Base-by-base conservation (phyloP, 2,329 filamentous ascomycete genomes). In the Paecilomyces variotii region DNA sequence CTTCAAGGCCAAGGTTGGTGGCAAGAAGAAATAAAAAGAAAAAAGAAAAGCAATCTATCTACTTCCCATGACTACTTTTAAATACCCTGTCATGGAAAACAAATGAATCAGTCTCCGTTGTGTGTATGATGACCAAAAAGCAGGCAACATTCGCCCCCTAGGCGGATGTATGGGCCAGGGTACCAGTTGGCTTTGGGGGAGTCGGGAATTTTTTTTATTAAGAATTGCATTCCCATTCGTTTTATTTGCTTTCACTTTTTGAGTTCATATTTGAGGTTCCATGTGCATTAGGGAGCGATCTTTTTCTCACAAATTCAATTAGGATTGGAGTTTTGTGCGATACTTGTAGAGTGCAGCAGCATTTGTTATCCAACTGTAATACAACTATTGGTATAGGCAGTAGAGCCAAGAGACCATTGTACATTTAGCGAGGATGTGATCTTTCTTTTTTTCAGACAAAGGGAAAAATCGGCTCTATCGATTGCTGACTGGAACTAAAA, bases 1-100 rank as follows among this genome's bases (percentile, higher is more conserved):
- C 61, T 87, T 93, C 70, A 83, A 81, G 82, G 80, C 62, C 49
- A 76, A 79, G 72, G 66, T 73, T 68, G 72, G 72, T 14, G 72
- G 68, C 19, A 76, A 76, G 70, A 77, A 76, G 68, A 74, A 76
- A 70, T 74, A 64, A 56, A 32, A 28, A 19, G 24, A 61, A 14
- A 26, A 24, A 51, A 32, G 25, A 39, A 39, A 27, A 24, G 19
- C 26, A 56, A 11, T 9, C 10, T 50, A n/a, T 49, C 35, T 26
- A 49, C 14, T 35, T 28, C 32, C 52, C n/a, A 50, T 50, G 25
- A 14, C 25, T 26, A 26, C 9, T 45, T 19, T 45, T 24, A 7
- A 32, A 32, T 32, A 32, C 39, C n/a, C n/a, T 45, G n/a, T 45
- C 39, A 45, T 45, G 39, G 39, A 45, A 19, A 10, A n/a, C 39